phyloP scores from a whole-genome alignment of 129 eudicot genomes.

The Flaveria brownii region DNA sequence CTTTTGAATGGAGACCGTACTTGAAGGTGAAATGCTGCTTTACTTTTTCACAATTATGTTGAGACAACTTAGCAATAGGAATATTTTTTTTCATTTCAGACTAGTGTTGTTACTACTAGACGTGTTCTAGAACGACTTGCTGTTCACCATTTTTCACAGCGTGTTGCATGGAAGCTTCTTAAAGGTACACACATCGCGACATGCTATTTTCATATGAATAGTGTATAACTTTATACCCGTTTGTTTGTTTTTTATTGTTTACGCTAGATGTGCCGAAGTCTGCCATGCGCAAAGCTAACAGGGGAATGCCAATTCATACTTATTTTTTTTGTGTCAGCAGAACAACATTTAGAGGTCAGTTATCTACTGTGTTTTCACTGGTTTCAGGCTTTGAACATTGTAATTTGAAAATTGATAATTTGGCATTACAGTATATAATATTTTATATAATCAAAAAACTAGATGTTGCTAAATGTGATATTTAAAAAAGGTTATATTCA shows the following conservation, averaged over 20 bases:
- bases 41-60: neutral
- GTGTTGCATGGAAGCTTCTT: constrained; percentile 92
- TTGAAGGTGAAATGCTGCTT: neutral
- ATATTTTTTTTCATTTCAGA: constrained; percentile 37
- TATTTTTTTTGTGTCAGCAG: constrained; percentile 62
- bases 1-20: neutral
- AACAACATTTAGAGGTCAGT: constrained; percentile 84
- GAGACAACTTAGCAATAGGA: constrained; percentile 12
- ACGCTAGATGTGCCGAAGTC: constrained; percentile 82
- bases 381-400: neutral
- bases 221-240: too few species aligned
- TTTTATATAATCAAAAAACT: neutral
- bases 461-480: constrained; percentile 3
- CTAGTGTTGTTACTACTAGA: constrained; percentile 79
- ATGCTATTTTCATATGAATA: constrained; percentile 2
- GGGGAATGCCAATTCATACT: constrained; percentile 57
- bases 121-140: constrained; percentile 85
- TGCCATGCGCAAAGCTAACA: constrained; percentile 74
- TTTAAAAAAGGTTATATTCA: neutral
- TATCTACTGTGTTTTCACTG: neutral
- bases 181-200: constrained; percentile 56
- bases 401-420: neutral
- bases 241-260: neutral
- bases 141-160: constrained; percentile 69
- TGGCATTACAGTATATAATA: neutral